phyloP scores from a whole-genome alignment of 306 rosid species.

The Ammopiptanthus mongolicus region DNA sequence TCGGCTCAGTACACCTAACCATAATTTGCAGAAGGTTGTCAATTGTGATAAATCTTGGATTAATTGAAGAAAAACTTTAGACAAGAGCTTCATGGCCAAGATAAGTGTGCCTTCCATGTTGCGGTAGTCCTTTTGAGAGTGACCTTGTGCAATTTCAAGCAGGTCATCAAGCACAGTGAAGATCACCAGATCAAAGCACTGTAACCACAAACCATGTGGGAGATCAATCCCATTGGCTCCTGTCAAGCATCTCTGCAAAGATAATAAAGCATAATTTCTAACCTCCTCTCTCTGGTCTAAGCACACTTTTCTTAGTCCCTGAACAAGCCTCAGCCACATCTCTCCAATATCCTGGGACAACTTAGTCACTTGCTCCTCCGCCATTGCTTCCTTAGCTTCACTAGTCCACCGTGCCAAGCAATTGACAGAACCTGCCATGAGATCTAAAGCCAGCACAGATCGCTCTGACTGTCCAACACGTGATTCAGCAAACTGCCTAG shows the following conservation, averaged over 20 bases:
- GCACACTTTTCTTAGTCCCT: constrained; percentile 86
- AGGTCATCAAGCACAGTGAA: constrained; percentile 95
- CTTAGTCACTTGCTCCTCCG: constrained; percentile 64
- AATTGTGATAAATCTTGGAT: constrained; percentile 69
- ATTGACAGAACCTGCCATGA: constrained; percentile 78
- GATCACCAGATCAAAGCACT: constrained; percentile 86
- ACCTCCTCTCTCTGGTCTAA: constrained; percentile 98
- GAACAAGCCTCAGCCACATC: constrained; percentile 94
- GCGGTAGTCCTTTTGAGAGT: constrained; percentile 81
- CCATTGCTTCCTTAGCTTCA: constrained; percentile 63
- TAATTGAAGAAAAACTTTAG: constrained; percentile 75
- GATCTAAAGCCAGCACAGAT: constrained; percentile 79
- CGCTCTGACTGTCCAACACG: constrained; percentile 91
- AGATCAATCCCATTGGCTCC: constrained; percentile 68
- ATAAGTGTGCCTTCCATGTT: constrained; percentile 96
- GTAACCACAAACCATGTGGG: constrained; percentile 57
- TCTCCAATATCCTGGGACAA: constrained; percentile 84
- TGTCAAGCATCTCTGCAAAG: constrained; percentile 76
- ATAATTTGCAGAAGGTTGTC: constrained; percentile 86
- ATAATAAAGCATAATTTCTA: constrained; percentile 75
- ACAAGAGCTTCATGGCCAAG: constrained; percentile 81
- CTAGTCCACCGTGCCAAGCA: constrained; percentile 72
- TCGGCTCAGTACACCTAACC: constrained; percentile 89
- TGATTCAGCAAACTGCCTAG: constrained; percentile 98
- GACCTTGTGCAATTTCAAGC: constrained; percentile 88